Percentiles rank a stretch among this genome's conserved stretches.
phyloP scores from a whole-genome alignment of 345 rosid genomes.

The Citrus medica region DNA sequence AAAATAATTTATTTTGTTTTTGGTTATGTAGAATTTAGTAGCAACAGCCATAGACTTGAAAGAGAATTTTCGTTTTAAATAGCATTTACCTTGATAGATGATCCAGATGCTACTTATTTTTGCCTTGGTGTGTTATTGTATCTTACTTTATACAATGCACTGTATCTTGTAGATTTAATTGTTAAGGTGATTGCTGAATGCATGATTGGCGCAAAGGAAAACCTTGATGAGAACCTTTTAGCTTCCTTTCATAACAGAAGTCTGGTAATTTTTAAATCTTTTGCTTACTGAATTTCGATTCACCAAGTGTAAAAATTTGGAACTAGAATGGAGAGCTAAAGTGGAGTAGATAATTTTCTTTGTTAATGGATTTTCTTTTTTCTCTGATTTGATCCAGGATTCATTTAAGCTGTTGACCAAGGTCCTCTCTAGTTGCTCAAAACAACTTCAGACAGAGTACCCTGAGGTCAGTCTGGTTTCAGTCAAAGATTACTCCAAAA shows the following conservation, averaged over 20 bases:
- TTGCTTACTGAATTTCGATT: background rate
- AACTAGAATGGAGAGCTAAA: background rate
- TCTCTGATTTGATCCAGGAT: slow-evolving; percentile 36
- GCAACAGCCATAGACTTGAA: background rate
- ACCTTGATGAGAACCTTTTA: slow-evolving; percentile 46
- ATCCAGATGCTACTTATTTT: background rate
- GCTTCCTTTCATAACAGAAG: slow-evolving; percentile 34
- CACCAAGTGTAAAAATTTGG: background rate
- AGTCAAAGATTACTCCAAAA: background rate
- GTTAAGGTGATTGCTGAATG: slow-evolving; percentile 50
- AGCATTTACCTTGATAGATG: background rate
- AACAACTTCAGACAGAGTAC: slow-evolving; percentile 27
- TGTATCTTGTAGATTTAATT: slow-evolving; percentile 39
- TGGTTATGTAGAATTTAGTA: background rate
- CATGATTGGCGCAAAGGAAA: slow-evolving; percentile 68
- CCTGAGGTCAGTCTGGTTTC: slow-evolving; percentile 48
- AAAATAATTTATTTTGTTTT: background rate
- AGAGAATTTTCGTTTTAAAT: background rate
- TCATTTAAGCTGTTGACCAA: slow-evolving; percentile 37
- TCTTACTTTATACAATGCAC: background rate
- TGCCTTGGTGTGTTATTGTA: background rate
- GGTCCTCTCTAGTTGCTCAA: slow-evolving; percentile 47
- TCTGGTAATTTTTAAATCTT: slow-evolving; percentile 36
- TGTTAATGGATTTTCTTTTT: background rate
- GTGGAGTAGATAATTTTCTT: background rate